Base-by-base conservation (phyloP, 805 yeast species). In the Candida railenensis region DNA sequence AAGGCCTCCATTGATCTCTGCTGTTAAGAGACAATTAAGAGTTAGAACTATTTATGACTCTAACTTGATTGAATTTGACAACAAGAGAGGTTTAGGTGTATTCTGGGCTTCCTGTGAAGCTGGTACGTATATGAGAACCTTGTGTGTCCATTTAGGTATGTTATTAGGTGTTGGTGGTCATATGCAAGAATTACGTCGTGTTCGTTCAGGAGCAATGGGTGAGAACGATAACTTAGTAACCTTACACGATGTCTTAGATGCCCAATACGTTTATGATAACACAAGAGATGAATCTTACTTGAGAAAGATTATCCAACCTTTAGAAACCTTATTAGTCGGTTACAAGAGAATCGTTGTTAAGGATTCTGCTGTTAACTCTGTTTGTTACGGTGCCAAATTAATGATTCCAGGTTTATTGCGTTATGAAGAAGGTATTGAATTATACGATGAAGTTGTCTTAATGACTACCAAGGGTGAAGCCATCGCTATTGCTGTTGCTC, bases 61-160 rank as follows among this genome's bases (percentile, higher is more conserved):
- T 53, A 90, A 92, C 55, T 78, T 94, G 66, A 83, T 94, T 61
- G 99, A 94, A 74, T 94, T 94, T 63, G 99, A 91, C 74, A 87
- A 90, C 73, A 91, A 94, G 74, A 86, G 98, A 72, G 92, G 94
- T 59, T 79, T 94, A 52, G 96, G 96, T 76, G 98, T 94, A 32
- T 94, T 94, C 77, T 94, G 99, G 99, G 99, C 98, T 49, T 87
- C 96, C 37, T 94, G 99, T 81, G 99, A 94, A 78, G 99, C 99
- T 51, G 99, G 99, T 74, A 94, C 99, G 50, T 94, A 94, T 75
- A 94, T 94, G 97, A 87, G 99, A 81, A 94, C 99, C 43, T 77
- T 94, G 60, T 94, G 99, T 85, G 99, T 94, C 48, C 99, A 94
- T 73, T 77, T 94, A 62, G 99, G 99, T 76, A 91, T 94, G 96